Base-by-base conservation (phyloP, 2,329 filamentous ascomycete species). In the Curvularia sp. region DNA sequence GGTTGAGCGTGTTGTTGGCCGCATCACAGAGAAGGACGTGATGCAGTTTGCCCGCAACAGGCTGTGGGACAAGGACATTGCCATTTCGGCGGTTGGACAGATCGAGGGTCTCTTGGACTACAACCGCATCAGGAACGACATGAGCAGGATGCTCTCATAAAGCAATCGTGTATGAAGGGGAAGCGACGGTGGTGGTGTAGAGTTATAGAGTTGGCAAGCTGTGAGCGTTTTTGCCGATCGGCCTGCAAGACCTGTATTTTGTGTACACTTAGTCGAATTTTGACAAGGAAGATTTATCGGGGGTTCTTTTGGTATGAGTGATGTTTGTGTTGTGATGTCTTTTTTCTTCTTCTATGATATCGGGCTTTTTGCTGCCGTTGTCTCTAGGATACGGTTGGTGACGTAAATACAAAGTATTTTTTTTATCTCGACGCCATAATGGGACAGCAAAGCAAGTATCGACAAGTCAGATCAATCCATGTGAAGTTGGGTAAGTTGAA, bases 31-130 rank as follows among this genome's bases (percentile, higher is more conserved):
- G 81, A 96, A 96, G 85, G 92, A 98, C 74, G 92, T 99, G 66
- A 97, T 97, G 91, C 88, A 90, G 74, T 99, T 98, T 78, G 94
- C 94, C 74, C 90, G 91, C 85, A 88, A 88, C 81, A 97, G 95
- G 84, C 84, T 99, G 62, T 99, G 95, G 95, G 95, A 99, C 82
- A 90, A 94, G 82, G 95, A 99, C 78, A 84, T 99, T 73, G 95
- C 95, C 74, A 86, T 99, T 79, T 93, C 89, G 77, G 95, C 94
- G 33, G 91, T 98, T 67, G 95, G 95, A 69, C 89, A 88, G 82
- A 93, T 98, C 75, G 95, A 98, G 86, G 94, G 88, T 77, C 78
- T 89, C 67, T 77, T 88, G 63, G 85, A 94, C 79, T 96, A 95
- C 83, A 84, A 89, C 78, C 84, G 89, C 77, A 85, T 92, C 75